Conservation (phyloP, 257 asterid species). For the Anisodus tanguticus region DNA sequence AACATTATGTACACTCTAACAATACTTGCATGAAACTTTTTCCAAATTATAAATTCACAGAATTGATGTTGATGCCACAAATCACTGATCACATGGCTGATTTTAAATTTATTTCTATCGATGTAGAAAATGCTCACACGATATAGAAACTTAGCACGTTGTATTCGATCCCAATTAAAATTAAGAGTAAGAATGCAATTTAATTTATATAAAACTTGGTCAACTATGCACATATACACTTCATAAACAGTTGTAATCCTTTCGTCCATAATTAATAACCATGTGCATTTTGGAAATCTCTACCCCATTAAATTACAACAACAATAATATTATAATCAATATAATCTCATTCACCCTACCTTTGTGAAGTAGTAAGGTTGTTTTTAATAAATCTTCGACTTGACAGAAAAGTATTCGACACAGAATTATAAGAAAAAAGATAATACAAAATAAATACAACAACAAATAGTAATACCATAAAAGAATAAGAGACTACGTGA, state of each 20-base stretch:
- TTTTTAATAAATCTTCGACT: too few species aligned
- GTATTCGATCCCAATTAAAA: neutral
- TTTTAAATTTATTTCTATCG: neutral
- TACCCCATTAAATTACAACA: neutral
- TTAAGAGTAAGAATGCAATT: neutral
- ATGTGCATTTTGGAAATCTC: neutral
- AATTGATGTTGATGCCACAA: neutral
- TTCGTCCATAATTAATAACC: neutral
- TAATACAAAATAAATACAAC: too few species aligned
- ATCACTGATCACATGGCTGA: conserved; percentile 19
- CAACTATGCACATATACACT: neutral
- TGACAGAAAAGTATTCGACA: too few species aligned
- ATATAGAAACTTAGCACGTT: neutral
- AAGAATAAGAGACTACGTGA: too few species aligned
- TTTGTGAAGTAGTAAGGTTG: too few species aligned
- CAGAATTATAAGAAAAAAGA: too few species aligned
- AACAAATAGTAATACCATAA: too few species aligned
- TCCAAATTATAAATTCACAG: neutral
- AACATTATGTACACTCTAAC: neutral
- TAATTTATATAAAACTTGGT: neutral
- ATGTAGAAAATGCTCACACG: neutral
- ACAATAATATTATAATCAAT: too few species aligned
- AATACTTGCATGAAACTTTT: neutral
- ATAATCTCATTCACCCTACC: too few species aligned
- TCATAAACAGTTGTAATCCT: neutral